phyloP scores from a whole-genome alignment of 805 yeast species.

The Kuraishia piskuri region DNA sequence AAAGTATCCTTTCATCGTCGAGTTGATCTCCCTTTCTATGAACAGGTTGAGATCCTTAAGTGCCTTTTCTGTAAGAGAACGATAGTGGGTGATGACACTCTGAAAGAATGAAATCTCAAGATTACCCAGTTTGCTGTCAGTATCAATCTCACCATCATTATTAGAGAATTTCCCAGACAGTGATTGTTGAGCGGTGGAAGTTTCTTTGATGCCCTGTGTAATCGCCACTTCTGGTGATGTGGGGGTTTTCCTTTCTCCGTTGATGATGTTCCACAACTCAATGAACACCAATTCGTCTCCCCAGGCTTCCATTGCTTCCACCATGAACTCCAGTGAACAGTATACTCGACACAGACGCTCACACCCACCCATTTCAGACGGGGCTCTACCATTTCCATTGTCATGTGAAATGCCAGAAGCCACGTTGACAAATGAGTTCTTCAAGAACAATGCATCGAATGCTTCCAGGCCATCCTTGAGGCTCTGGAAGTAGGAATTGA shows the following conservation, averaged over 20 bases:
- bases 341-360: slow-evolving; percentile 21
- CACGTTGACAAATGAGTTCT: slow-evolving; percentile 20
- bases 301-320: slow-evolving; percentile 31
- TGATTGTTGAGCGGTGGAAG: not conserved
- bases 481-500: slow-evolving; percentile 41
- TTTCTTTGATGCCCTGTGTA: not conserved
- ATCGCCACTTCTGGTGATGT: slow-evolving; percentile 3
- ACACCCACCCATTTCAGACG: slow-evolving; percentile 8
- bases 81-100: slow-evolving; percentile 30
- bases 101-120: slow-evolving; percentile 32
- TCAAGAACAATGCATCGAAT: slow-evolving; percentile 30
- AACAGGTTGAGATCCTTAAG: slow-evolving; percentile 19
- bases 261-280: slow-evolving; percentile 29
- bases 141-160: not conserved
- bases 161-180: not conserved
- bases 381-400: slow-evolving; percentile 16
- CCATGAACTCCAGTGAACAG: slow-evolving; percentile 26
- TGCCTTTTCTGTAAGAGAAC: slow-evolving; percentile 20
- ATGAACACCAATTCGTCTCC: slow-evolving; percentile 32
- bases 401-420: slow-evolving; percentile 21
- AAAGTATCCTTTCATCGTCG: slow-evolving; percentile 27
- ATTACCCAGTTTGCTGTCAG: slow-evolving; percentile 2
- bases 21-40: slow-evolving; percentile 27
- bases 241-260: slow-evolving; percentile 8
- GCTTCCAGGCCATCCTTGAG: slow-evolving; percentile 32